Evolutionary conservation across 2,329 filamentous ascomycete genomes (phyloP), one percentile per base, ranked within the genome.

Genomic region (Trichothecium roseum): DNA sequence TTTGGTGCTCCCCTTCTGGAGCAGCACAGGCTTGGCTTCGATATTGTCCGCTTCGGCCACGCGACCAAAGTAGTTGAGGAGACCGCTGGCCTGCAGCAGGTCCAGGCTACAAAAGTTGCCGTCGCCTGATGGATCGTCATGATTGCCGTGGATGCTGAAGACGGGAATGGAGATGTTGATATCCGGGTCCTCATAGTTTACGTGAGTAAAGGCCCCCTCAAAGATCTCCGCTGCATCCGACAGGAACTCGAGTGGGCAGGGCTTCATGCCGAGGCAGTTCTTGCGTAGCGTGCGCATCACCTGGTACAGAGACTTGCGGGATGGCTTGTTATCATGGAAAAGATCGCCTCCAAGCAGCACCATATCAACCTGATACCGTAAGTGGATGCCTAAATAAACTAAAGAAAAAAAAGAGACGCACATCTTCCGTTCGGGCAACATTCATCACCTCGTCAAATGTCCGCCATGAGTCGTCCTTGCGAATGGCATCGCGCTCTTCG

Each of bases 291-390:
- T 91, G 22, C 86, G 80, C 86, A 96, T 96, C 42, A 98, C 91
- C 54, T 98, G 86, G 55, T 91, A 96, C 74, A 98, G 84, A 18
- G 88, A 81, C 53, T 95, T 94, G 40, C 91, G 77, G 6, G 87
- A 95, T 3, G 91, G 93, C 50, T 94, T 94, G 58, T 98, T 98
- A 48, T 98, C 89, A 55, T 98, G 93, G 54, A 98, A 98, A 1
- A 98, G 72, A 54, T 98, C 91, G 32, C 91, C 91, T 3, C 82
- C 89, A 4, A 98, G 77, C 3, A 98, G 70, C 1, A 98, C 84
- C 91, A 98, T 96, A 59, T 98, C 91, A 45, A 98, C 74, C 73
- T 78, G 39, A 17, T 18, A n/a, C 6, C 16, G 36, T 32, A 31
- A 8, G 12, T 24, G 10, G 6, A 6, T 24, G 20, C 20, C n/a